These are phyloP conservation scores for Blastocystis sp. DNA, from an alignment of 352 stramenopile genomes.

Conservation along the genomic window DNA sequence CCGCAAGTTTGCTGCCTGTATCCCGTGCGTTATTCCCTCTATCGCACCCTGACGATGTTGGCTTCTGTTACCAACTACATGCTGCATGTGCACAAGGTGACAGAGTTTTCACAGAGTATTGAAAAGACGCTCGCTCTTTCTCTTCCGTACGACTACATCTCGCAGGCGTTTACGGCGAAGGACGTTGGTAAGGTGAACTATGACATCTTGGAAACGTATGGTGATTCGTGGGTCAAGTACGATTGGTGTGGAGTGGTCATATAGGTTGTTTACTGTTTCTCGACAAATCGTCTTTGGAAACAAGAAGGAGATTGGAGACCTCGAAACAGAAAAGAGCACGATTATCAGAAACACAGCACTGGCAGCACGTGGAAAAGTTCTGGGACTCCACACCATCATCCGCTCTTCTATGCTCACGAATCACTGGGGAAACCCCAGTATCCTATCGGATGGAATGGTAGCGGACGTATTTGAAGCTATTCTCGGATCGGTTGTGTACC, in stretches of 20 bases:
- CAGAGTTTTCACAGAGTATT: not conserved
- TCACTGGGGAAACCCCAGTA: not conserved
- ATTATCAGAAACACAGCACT: not conserved
- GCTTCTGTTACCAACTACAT: constrained; percentile 4
- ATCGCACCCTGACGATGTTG: not conserved
- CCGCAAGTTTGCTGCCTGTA: not conserved
- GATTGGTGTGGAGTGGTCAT: not conserved
- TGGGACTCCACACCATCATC: not conserved
- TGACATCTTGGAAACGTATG: constrained; percentile 10
- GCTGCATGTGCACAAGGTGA: not conserved
- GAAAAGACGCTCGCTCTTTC: not conserved
- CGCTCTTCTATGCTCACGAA: not conserved
- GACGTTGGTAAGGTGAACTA: not conserved
- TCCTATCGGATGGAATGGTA: not conserved
- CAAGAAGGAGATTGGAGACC: not conserved
- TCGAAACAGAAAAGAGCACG: not conserved
- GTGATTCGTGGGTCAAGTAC: constrained; percentile 8
- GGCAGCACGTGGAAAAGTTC: not conserved
- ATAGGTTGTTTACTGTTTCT: not conserved
- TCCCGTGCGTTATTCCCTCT: not conserved
- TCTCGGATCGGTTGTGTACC: not conserved
- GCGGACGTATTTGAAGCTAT: constrained; percentile 33
- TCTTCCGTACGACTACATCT: not conserved
- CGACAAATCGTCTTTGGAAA: not conserved
- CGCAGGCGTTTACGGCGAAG: constrained; percentile 16